Evolutionary conservation across 225 moss, liverwort and hornwort genomes (phyloP).

Genomic region (Marchantia paleacea): DNA sequence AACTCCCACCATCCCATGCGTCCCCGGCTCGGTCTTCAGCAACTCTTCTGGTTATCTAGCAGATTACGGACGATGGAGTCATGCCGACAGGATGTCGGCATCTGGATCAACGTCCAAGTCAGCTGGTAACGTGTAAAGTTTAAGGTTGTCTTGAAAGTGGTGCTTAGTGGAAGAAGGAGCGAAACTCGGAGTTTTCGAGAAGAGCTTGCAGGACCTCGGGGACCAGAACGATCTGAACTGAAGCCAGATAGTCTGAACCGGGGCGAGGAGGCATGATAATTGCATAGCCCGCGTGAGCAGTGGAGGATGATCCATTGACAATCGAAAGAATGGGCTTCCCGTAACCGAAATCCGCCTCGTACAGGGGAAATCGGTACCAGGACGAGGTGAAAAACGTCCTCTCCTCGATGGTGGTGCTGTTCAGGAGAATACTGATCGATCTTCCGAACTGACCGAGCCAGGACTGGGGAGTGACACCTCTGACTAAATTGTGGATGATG

Average conservation of each 20-base stretch:
- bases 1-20: too few relatives aligned
- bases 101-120: too few relatives aligned
- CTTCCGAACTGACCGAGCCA: background rate
- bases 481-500: background rate
- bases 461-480: background rate
- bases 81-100: too few relatives aligned
- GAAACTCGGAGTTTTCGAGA: background rate
- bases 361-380: slow-evolving; percentile 12
- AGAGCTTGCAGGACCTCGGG: background rate
- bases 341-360: slow-evolving; percentile 9
- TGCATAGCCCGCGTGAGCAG: background rate
- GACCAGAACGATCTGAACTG: background rate
- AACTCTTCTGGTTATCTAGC: too few relatives aligned
- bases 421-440: background rate
- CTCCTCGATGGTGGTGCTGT: background rate
- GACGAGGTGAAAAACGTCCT: background rate
- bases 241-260: background rate
- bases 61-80: too few relatives aligned
- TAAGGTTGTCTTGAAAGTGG: too few relatives aligned
- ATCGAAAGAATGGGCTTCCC: background rate
- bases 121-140: too few relatives aligned
- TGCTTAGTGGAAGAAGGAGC: background rate
- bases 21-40: too few relatives aligned
- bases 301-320: background rate
- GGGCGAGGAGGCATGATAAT: background rate